Base-by-base conservation (phyloP, 176 grass and related monocot species). In the Oryza meridionalis region DNA sequence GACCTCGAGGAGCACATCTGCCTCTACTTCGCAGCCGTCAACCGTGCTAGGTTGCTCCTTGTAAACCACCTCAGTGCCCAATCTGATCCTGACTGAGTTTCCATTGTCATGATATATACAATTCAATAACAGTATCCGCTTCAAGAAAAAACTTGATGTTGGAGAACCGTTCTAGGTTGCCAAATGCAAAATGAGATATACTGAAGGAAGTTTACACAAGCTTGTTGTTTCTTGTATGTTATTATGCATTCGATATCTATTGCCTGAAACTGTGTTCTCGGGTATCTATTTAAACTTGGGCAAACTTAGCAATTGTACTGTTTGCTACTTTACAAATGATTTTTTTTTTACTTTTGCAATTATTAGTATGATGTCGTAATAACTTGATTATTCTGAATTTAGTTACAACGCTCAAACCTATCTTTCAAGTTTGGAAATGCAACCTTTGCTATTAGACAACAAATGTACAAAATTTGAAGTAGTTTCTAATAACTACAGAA, bases 1-100 rank as follows among this genome's bases (percentile, higher is more conserved):
- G 93, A 87, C 45, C 93, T 99, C 43, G 90, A 96, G 55, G 91
- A 99, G 72, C 96, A 99, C 76, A 90, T 99, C 78, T 96, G 93
- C 79, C 89, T 94, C 66, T 99, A 92, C 86, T 94, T 99, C 29
- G 74, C 88, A 43, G 84, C 88, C 9, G 86, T 96, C 61, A 99
- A 99, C 84, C 91, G 86, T 72, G 93, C 91, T 1, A 89, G 93
- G 79, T 86, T 89, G 80, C 88, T 99, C 50, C 93, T 99, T 65
- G 58, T 94, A 10, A 53, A 79, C 42, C 91, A 99, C 73, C 82
- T 99, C 75, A 78, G 82, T 87, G 50, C 84, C 2, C 84, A 84
- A 38, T 86, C 75, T 53, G 69, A 83, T 65, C 84, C 80, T 59
- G 78, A 72, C 13, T 31, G 68, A 79, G 51, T 42, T 78, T 31